A percentile compares a stretch with the other conserved stretches of the same genome.
These are phyloP conservation scores for Alternaria conjuncta DNA, from an alignment of 2,329 filamentous ascomycete genomes.

Conservation along the genomic window DNA sequence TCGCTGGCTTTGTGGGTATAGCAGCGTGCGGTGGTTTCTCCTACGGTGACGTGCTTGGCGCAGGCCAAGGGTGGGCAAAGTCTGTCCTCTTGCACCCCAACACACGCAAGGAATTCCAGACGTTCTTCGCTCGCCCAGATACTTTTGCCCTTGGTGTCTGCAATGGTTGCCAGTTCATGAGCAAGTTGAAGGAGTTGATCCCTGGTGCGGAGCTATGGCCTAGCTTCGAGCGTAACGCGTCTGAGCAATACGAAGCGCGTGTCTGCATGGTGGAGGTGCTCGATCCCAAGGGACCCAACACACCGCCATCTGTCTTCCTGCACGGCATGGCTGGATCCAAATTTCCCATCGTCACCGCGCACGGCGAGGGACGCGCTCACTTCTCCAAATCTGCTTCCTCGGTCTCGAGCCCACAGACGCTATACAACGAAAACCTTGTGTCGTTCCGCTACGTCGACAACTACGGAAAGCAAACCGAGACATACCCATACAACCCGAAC, in stretches of 20 bases:
- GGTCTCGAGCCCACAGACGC: conserved; percentile 52
- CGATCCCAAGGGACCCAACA: conserved; percentile 57
- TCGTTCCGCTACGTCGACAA: conserved; percentile 89
- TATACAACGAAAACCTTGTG: conserved; percentile 72
- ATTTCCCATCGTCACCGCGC: conserved; percentile 85
- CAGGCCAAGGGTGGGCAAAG: conserved; percentile 96
- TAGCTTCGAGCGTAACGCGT: conserved; percentile 81
- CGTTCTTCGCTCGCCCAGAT: conserved; percentile 85
- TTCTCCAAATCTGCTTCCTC: conserved; percentile 51
- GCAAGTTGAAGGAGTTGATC: conserved; percentile 80
- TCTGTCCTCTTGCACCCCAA: conserved; percentile 84
- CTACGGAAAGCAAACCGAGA: conserved; percentile 73
- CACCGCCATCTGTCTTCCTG: conserved; percentile 76
- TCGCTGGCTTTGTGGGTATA: conserved; percentile 83
- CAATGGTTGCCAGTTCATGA: conserved; percentile 97
- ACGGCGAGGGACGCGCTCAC: conserved; percentile 84
- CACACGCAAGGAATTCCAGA: conserved; percentile 77
- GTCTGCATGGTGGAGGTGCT: conserved; percentile 83
- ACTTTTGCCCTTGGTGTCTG: conserved; percentile 95
- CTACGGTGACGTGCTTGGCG: conserved; percentile 89
- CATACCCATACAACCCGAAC: conserved; percentile 90
- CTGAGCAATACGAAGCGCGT: conserved; percentile 88
- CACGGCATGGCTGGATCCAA: conserved; percentile 83
- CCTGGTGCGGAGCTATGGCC: conserved; percentile 85
- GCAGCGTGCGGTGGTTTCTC: conserved; percentile 98